Evolutionary conservation across 2,329 filamentous ascomycete genomes (phyloP), one percentile per base, ranked within the genome.

Genomic region (Pseudocercospora fuligena): DNA sequence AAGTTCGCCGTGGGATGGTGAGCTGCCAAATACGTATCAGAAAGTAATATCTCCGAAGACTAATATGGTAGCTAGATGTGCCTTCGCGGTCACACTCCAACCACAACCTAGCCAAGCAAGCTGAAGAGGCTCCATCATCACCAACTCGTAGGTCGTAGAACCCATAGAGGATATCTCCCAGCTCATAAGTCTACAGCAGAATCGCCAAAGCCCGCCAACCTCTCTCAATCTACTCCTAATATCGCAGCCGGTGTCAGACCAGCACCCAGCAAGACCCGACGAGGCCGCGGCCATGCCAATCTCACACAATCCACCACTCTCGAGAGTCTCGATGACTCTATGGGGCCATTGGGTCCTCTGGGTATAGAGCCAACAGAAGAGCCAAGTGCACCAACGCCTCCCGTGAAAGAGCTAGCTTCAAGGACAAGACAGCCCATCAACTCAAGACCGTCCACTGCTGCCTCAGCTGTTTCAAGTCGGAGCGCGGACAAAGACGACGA

Each of bases 251-350:
- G 71, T 53, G 66, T 69, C 21, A 75, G 73, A 63, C 70, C 74
- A 11, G 72, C 73, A 21, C 74, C 74, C 8, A 72, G 73, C 64
- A 78, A 78, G 68, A 83, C 84, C 16, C 81, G 86, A 70, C 80
- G 80, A n/a, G 81, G 83, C 63, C 84, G 86, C 67, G 86, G 87
- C 75, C 83, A 93, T 75, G 89, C 90, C 72, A 89, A 90, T 66
- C 91, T 93, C 78, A 87, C 90, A 23, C 91, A 94, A 77, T 88
- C 90, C 31, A 93, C 92, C 56, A 90, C 89, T 62, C 89, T 94
- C 67, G 89, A 94, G 80, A 90, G 90, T 68, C 90, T 92, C 72
- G 91, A 93, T 43, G 76, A 78, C 57, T 90, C 91, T 64, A 86
- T 94, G 54, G 92, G 92, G 1, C 92, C 92, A 23, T 83, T 96